Evolutionary conservation across 2,329 filamentous ascomycete genomes (phyloP), one percentile per base, ranked within the genome.

Genomic region (Aspergillus sclerotialis): DNA sequence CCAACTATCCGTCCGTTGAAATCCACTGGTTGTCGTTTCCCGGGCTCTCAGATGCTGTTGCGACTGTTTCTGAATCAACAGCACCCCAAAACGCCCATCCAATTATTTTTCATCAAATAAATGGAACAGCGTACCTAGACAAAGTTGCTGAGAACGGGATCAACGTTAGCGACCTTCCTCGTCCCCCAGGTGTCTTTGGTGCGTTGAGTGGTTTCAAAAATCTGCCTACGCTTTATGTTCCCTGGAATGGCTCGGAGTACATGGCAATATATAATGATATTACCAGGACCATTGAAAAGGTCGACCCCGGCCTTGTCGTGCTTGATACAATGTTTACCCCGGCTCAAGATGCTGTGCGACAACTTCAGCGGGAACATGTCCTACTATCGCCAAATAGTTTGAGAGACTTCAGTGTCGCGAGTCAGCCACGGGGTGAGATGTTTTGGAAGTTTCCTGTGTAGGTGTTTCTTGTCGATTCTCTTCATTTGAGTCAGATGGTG

Each of bases 1-100:
- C 52, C 4, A 48, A 56, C 5, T 23, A 23, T 10, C 53, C 56
- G 2, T 38, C 61, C 10, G 53, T 64, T 17, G 55, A 66, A 21
- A 47, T 72, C 5, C 68, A 72, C 37, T 55, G 72, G 16, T 67
- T 60, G 3, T 69, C 69, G 0, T 70, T 67, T 38, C 37, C 46
- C 1, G 48, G 51, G 3, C 49, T 70, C 1, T 52, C 60, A 12
- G 27, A 44, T 4, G 55, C 56, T 1, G 50, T 65, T 3, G 35
- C 44, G 3, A 34, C 17, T 7, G 46, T 37, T 30, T 37, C 42
- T 5, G 19, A 7, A 10, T 23, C 19, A 10, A 23, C 19, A 6
- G 6, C 19, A 7, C 7, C 19, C 7, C n/a, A n/a, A n/a, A 10
- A 10, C 10, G 19, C 19, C 7, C 19, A 10, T 23, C 19, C 19